phyloP scores from a whole-genome alignment of 1,139 yeast species.

The Hansenula sp. region DNA sequence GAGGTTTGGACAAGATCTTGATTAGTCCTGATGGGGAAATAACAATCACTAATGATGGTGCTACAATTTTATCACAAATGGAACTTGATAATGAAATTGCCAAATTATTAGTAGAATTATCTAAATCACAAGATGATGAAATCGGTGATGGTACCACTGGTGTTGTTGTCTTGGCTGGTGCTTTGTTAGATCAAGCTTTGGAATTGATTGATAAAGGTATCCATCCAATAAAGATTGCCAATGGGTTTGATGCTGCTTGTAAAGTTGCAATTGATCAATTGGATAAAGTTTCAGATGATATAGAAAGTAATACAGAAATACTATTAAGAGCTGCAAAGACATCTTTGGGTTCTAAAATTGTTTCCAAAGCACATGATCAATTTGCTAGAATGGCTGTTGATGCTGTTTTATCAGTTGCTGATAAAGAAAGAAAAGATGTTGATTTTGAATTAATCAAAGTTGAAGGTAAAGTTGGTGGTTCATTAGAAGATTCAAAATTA shows the following conservation, averaged over 20 bases:
- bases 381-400: conserved; percentile 98
- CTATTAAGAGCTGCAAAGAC: conserved; percentile 91
- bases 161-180: conserved; percentile 94
- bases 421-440: conserved; percentile 86
- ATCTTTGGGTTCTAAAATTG: conserved; percentile 92
- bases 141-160: conserved; percentile 99
- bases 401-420: conserved; percentile 90
- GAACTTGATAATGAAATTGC: conserved; percentile 96
- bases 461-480: conserved; percentile 94
- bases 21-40: conserved; percentile 95
- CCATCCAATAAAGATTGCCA: conserved; percentile 94
- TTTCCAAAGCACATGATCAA: conserved; percentile 87
- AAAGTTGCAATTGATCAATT: conserved; percentile 78
- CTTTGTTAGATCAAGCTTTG: conserved; percentile 88
- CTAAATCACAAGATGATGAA: conserved; percentile 96
- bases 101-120: conserved; percentile 86
- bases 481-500: conserved; percentile 77
- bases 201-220: conserved; percentile 95
- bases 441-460: conserved; percentile 94
- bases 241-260: conserved; percentile 97
- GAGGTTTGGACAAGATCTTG: conserved; percentile 95
- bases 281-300: conserved; percentile 59
- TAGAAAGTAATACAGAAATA: conserved; percentile 41
- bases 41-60: conserved; percentile 97
- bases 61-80: conserved; percentile 94